Conservation (phyloP, 192 early-diverging fungal species). For the Phlyctochytrium arcticum region DNA sequence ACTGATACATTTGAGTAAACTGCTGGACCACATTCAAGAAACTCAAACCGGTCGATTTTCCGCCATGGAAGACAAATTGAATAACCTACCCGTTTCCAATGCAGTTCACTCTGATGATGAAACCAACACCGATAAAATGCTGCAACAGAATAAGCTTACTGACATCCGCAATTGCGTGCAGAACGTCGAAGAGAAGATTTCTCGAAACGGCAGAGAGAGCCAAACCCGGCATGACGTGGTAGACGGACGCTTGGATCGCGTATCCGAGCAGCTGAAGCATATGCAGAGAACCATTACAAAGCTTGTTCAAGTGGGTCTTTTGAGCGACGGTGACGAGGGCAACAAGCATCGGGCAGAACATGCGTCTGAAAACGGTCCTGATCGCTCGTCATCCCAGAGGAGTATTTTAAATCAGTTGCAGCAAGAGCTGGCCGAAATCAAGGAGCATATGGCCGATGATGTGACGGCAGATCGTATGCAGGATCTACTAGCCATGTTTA, state of each 20-base stretch:
- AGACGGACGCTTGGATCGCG: constrained; percentile 15
- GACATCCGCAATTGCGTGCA: constrained; percentile 12
- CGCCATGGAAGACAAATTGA: not conserved
- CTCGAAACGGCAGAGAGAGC: constrained; percentile 8
- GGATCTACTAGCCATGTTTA: constrained; percentile 18
- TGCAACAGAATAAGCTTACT: constrained; percentile 18
- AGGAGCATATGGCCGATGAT: constrained; percentile 15
- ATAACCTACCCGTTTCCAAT: not conserved
- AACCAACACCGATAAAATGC: constrained; percentile 8
- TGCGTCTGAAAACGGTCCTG: no score
- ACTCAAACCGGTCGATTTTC: constrained; percentile 17
- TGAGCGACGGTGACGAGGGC: not conserved
- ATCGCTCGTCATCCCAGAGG: not conserved
- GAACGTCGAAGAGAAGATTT: constrained; percentile 1
- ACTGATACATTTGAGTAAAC: constrained; percentile 20
- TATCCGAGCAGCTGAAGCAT: constrained; percentile 17
- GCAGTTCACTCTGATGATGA: not conserved
- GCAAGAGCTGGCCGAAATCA: constrained; percentile 14
- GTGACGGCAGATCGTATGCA: constrained; percentile 6
- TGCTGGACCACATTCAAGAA: constrained; percentile 23
- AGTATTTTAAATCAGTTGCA: not conserved
- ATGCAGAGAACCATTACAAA: constrained; percentile 18
- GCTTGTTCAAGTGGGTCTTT: constrained; percentile 17
- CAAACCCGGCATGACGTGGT: constrained; percentile 19
- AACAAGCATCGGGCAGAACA: not conserved